Base-by-base conservation (phyloP, 2,329 filamentous ascomycete genomes). In the Colletotrichum sp. region DNA sequence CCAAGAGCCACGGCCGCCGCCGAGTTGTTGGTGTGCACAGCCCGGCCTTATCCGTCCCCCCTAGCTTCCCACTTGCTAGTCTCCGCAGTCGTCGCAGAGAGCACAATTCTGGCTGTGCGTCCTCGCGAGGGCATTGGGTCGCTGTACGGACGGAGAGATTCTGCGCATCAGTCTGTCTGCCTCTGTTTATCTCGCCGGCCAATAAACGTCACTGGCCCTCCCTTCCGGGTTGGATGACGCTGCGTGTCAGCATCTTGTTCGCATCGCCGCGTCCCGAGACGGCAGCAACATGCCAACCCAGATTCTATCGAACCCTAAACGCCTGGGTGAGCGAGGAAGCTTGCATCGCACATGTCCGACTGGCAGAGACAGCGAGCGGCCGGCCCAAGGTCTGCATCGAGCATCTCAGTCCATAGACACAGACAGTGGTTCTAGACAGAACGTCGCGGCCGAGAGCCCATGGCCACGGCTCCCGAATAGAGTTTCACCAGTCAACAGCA, bases 201-300 rank as follows among this genome's bases (percentile, higher is more conserved):
- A 72, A 36, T 34, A n/a, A n/a, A 30, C 12, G 39, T 67, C 55
- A 8, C 36, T 67, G 30, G 55, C 39, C 18, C 26, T 71, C 5
- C 39, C 30, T 21, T 32, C 39, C 44, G 60, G 8, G n/a, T 28
- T 26, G 26, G 44, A 70, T 52, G 52, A 55, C 44, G 64, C 34
- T 76, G 74, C 70, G 30, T 64, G 64, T 69, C 57, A 57, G 70
- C 74, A 76, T 76, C 70, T 69, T 74, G 65, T 74, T 65, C 44
- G 57, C 55, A 52, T 65, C 39, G 49, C 52, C 32, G 30, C 59
- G 63, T 44, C 57, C 64, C 71, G 36, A 68, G 64, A 69, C 21
- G 57, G 64, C 34, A 63, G 39, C 39, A 44, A 36, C 32, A 30
- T 55, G 69, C 69, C 62, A 63, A 57, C 63, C 72, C 70, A 65